Conservation (phyloP, 148 eudicot genomes). For the Rhododendron molle region DNA sequence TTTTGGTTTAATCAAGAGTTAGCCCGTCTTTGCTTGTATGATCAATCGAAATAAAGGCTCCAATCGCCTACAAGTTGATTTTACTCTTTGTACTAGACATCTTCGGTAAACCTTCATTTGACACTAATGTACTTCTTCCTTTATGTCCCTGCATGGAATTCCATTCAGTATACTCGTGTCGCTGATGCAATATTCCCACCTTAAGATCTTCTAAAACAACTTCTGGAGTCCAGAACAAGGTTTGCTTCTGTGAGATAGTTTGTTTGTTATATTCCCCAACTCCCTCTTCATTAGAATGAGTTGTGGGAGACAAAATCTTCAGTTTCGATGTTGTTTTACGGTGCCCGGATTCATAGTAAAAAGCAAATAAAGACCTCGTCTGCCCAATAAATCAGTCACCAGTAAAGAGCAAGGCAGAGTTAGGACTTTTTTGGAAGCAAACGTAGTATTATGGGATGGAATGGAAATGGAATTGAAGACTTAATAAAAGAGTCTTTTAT, state of each 20-base stretch:
- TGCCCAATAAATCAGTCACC: neutral
- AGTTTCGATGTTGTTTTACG: neutral
- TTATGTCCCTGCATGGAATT: neutral
- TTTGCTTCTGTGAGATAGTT: neutral
- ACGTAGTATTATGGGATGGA: too few species aligned
- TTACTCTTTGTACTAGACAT: neutral
- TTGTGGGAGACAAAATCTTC: neutral
- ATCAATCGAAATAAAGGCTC: neutral
- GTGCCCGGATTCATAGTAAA: neutral
- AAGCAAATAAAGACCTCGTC: neutral
- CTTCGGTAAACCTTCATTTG: neutral
- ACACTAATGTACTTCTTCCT: neutral
- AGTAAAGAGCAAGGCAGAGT: neutral
- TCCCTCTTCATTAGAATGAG: neutral
- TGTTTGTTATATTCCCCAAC: neutral
- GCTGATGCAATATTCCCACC: neutral
- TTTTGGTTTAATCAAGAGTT: conserved; percentile 34
- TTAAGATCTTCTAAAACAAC: neutral
- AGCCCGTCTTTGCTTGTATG: neutral
- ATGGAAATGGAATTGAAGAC: too few species aligned
- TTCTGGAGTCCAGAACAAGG: neutral
- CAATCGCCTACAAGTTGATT: neutral
- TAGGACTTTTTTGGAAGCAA: too few species aligned
- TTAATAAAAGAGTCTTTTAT: too few species aligned
- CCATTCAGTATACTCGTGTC: neutral